Percentiles rank a stretch among this genome's conserved stretches.
phyloP scores from a whole-genome alignment of 2,329 filamentous ascomycete species.

The Calonectria ilicicola region DNA sequence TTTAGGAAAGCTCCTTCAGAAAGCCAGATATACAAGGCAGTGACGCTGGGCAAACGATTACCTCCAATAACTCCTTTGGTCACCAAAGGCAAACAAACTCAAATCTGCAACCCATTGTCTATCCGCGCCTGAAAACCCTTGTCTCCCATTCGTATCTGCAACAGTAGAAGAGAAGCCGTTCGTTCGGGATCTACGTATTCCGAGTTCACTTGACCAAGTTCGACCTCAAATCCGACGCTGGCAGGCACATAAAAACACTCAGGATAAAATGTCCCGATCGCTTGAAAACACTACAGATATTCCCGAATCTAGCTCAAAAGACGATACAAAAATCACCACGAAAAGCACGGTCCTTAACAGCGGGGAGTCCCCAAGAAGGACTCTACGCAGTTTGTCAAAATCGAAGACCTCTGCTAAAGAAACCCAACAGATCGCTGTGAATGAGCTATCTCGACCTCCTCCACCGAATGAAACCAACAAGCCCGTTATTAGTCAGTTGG shows the following conservation, averaged over 20 bases:
- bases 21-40: too few relatives aligned
- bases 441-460: neutral
- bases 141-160: too few relatives aligned
- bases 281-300: neutral
- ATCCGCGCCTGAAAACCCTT: too few relatives aligned
- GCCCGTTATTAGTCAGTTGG: neutral
- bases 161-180: neutral
- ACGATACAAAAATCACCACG: neutral
- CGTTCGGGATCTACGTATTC: neutral
- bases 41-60: neutral
- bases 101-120: neutral
- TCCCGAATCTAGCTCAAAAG: neutral
- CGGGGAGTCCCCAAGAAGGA: slow-evolving; percentile 33
- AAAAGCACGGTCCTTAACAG: slow-evolving; percentile 12
- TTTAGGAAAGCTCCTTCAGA: neutral
- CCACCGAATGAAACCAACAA: neutral
- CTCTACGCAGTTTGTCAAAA: slow-evolving; percentile 22
- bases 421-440: neutral
- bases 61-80: neutral
- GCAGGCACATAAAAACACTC: neutral
- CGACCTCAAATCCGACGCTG: too few relatives aligned
- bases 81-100: neutral
- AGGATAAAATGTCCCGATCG: neutral
- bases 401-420: neutral
- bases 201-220: neutral